Evolutionary conservation across 2,329 filamentous ascomycete genomes (phyloP).

Genomic region (Fusarium penzigii): DNA sequence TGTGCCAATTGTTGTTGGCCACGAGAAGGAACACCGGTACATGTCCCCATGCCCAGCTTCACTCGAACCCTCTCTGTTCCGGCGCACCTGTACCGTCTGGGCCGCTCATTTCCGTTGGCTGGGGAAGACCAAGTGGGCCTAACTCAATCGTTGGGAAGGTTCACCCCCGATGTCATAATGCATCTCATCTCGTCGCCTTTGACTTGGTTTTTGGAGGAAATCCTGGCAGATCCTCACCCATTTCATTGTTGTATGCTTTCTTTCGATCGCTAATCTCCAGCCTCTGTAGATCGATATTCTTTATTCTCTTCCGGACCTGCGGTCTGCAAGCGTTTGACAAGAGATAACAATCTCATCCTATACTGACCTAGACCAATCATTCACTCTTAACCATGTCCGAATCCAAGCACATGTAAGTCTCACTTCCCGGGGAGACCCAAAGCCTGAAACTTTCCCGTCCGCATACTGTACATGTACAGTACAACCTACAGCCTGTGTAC

Average conservation of each 20-base stretch:
- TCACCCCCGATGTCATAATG: slow-evolving; percentile 23
- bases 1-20: too few species aligned
- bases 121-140: slow-evolving; percentile 15
- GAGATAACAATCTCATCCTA: slow-evolving; percentile 2
- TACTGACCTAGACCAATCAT: slow-evolving; percentile 9
- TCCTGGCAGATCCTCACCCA: slow-evolving; percentile 15
- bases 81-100: not conserved
- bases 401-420: slow-evolving; percentile 38
- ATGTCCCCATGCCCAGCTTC: too few species aligned
- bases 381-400: slow-evolving; percentile 27
- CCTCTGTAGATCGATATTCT: slow-evolving; percentile 12
- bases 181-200: slow-evolving; percentile 1
- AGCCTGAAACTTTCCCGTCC: not conserved
- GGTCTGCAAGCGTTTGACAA: not conserved
- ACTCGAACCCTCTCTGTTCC: too few species aligned
- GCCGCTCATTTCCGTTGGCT: not conserved
- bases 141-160: slow-evolving; percentile 28
- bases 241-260: slow-evolving; percentile 11
- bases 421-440: not conserved
- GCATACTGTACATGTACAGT: too few species aligned
- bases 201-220: slow-evolving; percentile 11
- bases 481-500: not conserved
- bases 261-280: slow-evolving; percentile 11
- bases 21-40: too few species aligned
- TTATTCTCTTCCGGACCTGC: not conserved